Base-by-base conservation (phyloP, 2,329 filamentous ascomycete genomes). In the Gyromitra esculenta region DNA sequence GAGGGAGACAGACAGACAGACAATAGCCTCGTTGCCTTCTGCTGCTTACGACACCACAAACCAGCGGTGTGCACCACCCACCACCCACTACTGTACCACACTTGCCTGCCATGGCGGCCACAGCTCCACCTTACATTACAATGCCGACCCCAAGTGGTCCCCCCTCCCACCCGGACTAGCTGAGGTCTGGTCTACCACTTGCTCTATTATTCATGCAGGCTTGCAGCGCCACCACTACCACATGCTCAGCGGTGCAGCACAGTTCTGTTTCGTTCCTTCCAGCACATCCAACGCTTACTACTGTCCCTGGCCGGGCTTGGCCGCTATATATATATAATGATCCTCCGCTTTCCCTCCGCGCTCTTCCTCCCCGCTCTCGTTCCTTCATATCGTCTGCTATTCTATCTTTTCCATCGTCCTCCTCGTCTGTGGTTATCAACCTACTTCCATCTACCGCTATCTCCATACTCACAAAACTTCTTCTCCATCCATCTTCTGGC, bases 301-400 rank as follows among this genome's bases (percentile, higher is more conserved):
- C 75, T 73, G 60, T 77, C 71, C 75, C 75, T 75, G 71, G 45
- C 59, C 57, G 25, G 69, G 59, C 75, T 74, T 77, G 75, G 70
- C 70, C 72, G 64, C 57, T 77, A 75, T 69, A 77, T 76, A 71
- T 73, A 77, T 77, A 73, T 74, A 77, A 65, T 59, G 71, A 59
- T 60, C 65, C 66, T 77, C 71, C 75, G 59, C 71, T 48, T 70
- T 69, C 75, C 56, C 65, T 65, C 64, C 70, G 54, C 60, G 50
- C 64, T 70, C 48, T 62, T 45, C 50, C 72, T 57, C 72, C 57
- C 72, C 72, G 65, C 59, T 45, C 45, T 25, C 57, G 65, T 69
- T 69, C 56, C 56, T 69, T 75, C 57, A 65, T 66, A 65, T 31
- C 57, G 57, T 65, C 18, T 39, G 31, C 13, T 75, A n/a, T 70